phyloP scores from a whole-genome alignment of 2,329 filamentous ascomycete species.

The Acrocalymma vagum region DNA sequence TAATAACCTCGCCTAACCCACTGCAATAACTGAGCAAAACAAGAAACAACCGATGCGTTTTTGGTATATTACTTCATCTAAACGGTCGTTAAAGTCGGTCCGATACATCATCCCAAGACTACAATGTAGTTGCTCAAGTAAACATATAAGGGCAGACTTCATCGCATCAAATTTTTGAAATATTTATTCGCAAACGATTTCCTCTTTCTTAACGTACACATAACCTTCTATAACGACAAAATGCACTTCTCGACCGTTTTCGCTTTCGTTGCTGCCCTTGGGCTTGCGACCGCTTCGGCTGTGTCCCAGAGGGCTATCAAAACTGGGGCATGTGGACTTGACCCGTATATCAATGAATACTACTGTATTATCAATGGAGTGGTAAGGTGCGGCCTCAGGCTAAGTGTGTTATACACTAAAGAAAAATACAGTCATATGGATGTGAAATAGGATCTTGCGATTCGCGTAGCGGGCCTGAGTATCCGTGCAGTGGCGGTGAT shows the following conservation, averaged over 20 bases:
- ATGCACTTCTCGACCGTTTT: conserved; percentile 1
- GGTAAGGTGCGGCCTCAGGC: neutral
- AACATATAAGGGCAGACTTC: too few species aligned
- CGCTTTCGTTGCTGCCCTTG: neutral
- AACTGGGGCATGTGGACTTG: neutral
- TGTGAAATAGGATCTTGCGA: neutral
- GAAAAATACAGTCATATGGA: neutral
- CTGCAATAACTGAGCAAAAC: too few species aligned
- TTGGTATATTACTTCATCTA: too few species aligned
- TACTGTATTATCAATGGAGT: conserved; percentile 3
- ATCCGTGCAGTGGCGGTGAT: conserved; percentile 2
- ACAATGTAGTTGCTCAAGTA: too few species aligned
- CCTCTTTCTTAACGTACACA: too few species aligned
- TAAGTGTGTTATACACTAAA: neutral
- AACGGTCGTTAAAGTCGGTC: too few species aligned
- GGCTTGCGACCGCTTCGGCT: neutral
- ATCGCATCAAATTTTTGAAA: too few species aligned
- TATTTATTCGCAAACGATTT: too few species aligned
- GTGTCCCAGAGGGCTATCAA: neutral
- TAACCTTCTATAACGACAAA: neutral
- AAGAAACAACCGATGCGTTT: too few species aligned
- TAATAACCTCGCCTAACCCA: too few species aligned
- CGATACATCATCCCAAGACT: too few species aligned
- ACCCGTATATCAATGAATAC: neutral
- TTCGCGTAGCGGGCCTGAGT: neutral